phyloP scores from a whole-genome alignment of 2,329 filamentous ascomycete genomes.

The Sporothrix schenckii region DNA sequence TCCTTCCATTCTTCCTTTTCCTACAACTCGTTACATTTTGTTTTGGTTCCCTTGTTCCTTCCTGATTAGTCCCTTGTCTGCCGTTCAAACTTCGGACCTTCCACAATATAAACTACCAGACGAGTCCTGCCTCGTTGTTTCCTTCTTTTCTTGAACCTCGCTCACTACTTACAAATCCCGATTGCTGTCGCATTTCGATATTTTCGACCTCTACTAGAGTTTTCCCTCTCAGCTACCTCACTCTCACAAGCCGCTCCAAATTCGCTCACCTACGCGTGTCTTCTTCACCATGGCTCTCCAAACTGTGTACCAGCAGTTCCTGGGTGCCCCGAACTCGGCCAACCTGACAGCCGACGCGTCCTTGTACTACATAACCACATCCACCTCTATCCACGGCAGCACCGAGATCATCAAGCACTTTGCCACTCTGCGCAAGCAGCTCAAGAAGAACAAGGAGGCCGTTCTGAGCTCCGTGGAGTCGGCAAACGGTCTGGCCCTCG shows the following conservation, averaged over 20 bases:
- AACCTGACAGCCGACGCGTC: conserved; percentile 67
- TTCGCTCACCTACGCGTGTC: not conserved
- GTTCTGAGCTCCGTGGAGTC: conserved; percentile 75
- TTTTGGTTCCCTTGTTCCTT: not conserved
- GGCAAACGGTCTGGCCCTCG: conserved; percentile 68
- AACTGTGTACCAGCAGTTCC: conserved; percentile 70
- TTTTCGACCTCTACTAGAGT: not conserved
- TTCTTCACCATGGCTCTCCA: conserved; percentile 51
- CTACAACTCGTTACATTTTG: not conserved
- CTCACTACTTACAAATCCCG: not conserved
- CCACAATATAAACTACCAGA: not conserved
- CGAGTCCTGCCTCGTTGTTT: conserved; percentile 7
- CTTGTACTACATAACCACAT: conserved; percentile 87
- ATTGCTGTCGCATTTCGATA: not conserved
- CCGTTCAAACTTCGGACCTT: not conserved
- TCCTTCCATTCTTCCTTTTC: conserved; percentile 2
- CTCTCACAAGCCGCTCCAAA: not conserved
- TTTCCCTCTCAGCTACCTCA: not conserved
- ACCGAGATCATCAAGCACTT: conserved; percentile 84
- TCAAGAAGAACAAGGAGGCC: conserved; percentile 82
- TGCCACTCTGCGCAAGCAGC: conserved; percentile 66
- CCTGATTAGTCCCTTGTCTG: conserved; percentile 5
- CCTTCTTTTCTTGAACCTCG: not conserved
- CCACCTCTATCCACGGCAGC: conserved; percentile 70
- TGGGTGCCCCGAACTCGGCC: conserved; percentile 66